phyloP scores from a whole-genome alignment of 2,329 filamentous ascomycete species.

The Aureobasidium sp. region DNA sequence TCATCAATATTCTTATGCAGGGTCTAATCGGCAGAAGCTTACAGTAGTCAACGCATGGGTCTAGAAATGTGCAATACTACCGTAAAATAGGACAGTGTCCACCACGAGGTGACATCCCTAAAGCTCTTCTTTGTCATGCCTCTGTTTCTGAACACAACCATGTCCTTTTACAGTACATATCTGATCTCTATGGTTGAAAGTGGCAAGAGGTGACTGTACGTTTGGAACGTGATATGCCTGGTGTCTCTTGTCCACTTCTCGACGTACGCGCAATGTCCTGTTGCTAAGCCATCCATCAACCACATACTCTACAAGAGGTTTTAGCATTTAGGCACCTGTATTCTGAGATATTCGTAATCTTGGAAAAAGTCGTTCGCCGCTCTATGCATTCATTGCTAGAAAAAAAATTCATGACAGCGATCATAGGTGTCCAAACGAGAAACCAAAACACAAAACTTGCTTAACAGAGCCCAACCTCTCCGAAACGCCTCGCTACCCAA shows the following conservation, averaged over 20 bases:
- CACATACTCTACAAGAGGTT: background rate
- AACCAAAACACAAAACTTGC: background rate
- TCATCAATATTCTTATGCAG: too few species aligned
- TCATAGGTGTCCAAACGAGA: constrained; percentile 4
- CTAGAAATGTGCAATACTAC: too few species aligned
- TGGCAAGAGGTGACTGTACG: background rate
- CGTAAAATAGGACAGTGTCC: too few species aligned
- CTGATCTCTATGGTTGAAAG: too few species aligned
- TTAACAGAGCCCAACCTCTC: background rate
- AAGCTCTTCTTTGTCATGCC: too few species aligned
- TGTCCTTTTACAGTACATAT: too few species aligned
- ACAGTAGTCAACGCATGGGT: too few species aligned
- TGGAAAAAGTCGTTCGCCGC: background rate
- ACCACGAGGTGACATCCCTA: too few species aligned
- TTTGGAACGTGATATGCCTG: background rate
- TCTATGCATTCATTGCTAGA: background rate
- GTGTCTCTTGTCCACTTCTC: background rate
- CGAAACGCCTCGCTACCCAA: constrained; percentile 14
- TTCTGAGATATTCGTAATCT: background rate
- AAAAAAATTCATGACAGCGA: background rate
- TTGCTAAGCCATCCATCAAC: background rate
- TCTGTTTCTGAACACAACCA: too few species aligned
- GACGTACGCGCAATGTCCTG: constrained; percentile 1
- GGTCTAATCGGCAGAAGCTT: too few species aligned
- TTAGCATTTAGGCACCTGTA: background rate